phyloP scores from a whole-genome alignment of 2,329 filamentous ascomycete genomes.

The Fusarium oxysporum region DNA sequence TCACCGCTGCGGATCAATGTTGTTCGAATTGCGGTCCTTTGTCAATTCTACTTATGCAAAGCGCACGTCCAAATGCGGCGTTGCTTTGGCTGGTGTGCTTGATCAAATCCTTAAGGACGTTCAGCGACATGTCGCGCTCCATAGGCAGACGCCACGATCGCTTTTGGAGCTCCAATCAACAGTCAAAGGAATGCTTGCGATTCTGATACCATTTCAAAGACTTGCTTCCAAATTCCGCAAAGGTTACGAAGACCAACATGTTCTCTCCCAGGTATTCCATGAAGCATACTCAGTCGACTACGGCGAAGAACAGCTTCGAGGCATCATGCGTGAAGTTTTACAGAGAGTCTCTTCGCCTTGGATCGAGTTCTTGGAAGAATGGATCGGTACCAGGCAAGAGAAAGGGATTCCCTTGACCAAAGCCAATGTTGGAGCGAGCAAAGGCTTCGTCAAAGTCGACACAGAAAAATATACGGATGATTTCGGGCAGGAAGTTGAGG shows the following conservation, averaged over 20 bases:
- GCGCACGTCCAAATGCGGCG: conserved; percentile 58
- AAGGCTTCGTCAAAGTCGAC: conserved; percentile 71
- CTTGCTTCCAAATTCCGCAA: conserved; percentile 62
- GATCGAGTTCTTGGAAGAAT: conserved; percentile 75
- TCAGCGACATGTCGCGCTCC: conserved; percentile 61
- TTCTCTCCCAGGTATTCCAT: conserved; percentile 71
- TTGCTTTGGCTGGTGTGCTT: conserved; percentile 65
- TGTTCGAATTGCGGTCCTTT: conserved; percentile 60
- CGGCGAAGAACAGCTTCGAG: conserved; percentile 68
- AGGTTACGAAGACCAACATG: conserved; percentile 66
- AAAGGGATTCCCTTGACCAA: conserved; percentile 65
- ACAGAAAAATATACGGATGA: conserved; percentile 67
- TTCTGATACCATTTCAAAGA: conserved; percentile 64
- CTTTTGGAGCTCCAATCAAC: conserved; percentile 65
- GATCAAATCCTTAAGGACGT: conserved; percentile 61
- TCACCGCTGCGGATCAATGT: conserved; percentile 60
- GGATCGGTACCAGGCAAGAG: conserved; percentile 77
- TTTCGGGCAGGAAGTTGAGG: conserved; percentile 66
- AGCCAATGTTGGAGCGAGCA: conserved; percentile 56
- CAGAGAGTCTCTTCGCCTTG: conserved; percentile 72
- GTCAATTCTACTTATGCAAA: conserved; percentile 59
- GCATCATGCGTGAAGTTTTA: conserved; percentile 75
- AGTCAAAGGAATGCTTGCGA: conserved; percentile 58
- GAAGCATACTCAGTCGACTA: conserved; percentile 74
- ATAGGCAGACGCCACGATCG: conserved; percentile 57